Percentiles rank a stretch among this genome's conserved stretches.
phyloP scores from a whole-genome alignment of 805 yeast genomes.

The Hanseniaspora guilliermondii region DNA sequence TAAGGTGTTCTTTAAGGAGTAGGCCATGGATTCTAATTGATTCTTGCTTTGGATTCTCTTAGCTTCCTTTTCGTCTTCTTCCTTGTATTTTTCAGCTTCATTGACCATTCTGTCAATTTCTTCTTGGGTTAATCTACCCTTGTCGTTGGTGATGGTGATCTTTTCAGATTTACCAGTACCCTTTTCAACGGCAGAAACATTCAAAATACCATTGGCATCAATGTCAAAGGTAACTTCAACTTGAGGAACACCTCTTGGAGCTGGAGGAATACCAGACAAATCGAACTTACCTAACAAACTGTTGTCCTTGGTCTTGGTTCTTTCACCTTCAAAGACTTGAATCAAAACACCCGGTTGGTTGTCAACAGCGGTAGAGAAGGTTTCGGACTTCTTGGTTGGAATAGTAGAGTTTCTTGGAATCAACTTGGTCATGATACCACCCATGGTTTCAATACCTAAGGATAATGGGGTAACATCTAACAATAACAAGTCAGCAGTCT shows the following conservation, averaged over 20 bases:
- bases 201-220: conserved; percentile 95
- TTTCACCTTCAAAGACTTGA: conserved; percentile 98
- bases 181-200: conserved; percentile 94
- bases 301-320: conserved; percentile 93
- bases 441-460: conserved; percentile 97
- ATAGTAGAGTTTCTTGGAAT: conserved; percentile 98
- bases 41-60: conserved; percentile 87
- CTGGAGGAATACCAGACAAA: conserved; percentile 93
- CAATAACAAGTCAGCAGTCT: conserved; percentile 92
- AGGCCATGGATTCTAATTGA: conserved; percentile 90
- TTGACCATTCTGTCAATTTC: conserved; percentile 95
- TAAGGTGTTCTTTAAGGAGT: conserved; percentile 77
- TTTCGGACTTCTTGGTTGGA: conserved; percentile 97
- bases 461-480: conserved; percentile 99
- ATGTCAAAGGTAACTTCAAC: conserved; percentile 94
- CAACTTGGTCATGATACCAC: conserved; percentile 99
- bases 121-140: conserved; percentile 96
- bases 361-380: conserved; percentile 95
- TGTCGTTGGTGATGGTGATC: conserved; percentile 96
- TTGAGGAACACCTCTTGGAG: conserved; percentile 98
- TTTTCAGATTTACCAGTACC: conserved; percentile 96
- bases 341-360: conserved; percentile 99
- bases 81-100: conserved; percentile 97
- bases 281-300: conserved; percentile 95
- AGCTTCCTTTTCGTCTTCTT: conserved; percentile 91